Evolutionary conservation across 805 yeast species (phyloP), one percentile per base, ranked within the genome.

Genomic region (Candida arabinofermentans): DNA sequence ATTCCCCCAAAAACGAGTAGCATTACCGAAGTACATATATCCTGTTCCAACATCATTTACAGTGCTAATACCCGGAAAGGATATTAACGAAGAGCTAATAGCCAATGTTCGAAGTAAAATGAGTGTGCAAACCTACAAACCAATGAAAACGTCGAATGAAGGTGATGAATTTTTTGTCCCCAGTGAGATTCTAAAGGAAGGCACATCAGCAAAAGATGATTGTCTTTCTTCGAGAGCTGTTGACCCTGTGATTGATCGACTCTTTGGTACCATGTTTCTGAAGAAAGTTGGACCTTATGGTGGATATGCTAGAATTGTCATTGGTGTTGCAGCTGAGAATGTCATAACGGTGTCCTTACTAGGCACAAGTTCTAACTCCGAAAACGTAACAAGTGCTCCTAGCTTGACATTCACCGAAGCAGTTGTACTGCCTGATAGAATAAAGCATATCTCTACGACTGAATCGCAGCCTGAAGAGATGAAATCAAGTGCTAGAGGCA

Each of bases 401-500:
- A 24, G 24, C 3, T 32, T 54, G 13, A 33, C 49, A 7, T 16
- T 41, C 3, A 45, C 57, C 8, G 39, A 43, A 36, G 55, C 58
- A 0, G 27, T 53, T 2, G 44, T 38, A n/a, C 39, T 53, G n/a
- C 39, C 34, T 1, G 36, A 44, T 3, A 34, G 44, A 21, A 62
- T 70, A 16, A 62, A 61, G 34, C 75, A 70, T 39, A 58, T 69
- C 7, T 51, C 49, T 13, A 40, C 56, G 14, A 47, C 56, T 26
- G 32, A 29, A 5, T 29, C 17, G n/a, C 5, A n/a, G 5, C 17
- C 9, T 5, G 9, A 29, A 29, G 8, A 14, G 9, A 9, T 29
- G 8, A 29, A 14, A 29, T 8, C 5, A 5, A 19, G 16, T 4
- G 9, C 4, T 14, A 29, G 19, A 29, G 19, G 51, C 9, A 41